Percentiles rank a stretch among this genome's conserved stretches.
These are phyloP conservation scores for Acanthamoeba quina DNA, from an alignment of 208 protist genomes.

Conservation along the genomic window DNA sequence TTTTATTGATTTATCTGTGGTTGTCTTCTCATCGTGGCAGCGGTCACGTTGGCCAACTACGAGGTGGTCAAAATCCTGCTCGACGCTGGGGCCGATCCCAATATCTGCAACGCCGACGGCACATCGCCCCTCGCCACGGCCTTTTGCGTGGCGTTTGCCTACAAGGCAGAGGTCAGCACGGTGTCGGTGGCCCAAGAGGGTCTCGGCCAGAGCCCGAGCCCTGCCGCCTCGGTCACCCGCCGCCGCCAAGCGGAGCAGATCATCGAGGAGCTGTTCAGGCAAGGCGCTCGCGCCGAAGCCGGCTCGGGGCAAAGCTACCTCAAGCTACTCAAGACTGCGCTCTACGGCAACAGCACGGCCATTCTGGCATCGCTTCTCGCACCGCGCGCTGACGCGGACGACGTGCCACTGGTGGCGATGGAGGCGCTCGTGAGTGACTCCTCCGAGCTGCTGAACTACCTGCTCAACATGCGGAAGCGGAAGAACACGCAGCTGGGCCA, in stretches of 20 bases:
- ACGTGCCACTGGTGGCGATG: not conserved
- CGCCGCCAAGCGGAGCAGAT: constrained; percentile 2
- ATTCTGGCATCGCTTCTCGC: constrained; percentile 1
- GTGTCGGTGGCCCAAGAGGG: not conserved
- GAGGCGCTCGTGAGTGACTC: not conserved
- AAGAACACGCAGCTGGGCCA: not conserved
- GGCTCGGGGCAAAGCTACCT: not conserved
- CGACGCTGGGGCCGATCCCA: constrained; percentile 41
- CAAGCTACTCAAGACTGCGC: constrained; percentile 48
- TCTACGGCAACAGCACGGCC: constrained; percentile 44
- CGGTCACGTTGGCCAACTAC: constrained; percentile 45
- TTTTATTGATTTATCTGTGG: not conserved
- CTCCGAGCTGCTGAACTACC: constrained; percentile 13
- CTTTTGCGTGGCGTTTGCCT: constrained; percentile 52
- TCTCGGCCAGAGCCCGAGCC: not conserved
- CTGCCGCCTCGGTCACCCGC: not conserved
- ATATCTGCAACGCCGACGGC: constrained; percentile 25
- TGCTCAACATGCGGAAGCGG: constrained; percentile 48
- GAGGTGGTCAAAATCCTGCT: constrained; percentile 53
- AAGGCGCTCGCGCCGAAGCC: not conserved
- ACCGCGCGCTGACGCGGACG: not conserved
- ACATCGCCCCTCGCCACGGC: constrained; percentile 10
- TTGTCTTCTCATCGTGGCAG: not conserved
- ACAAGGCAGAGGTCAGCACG: not conserved
- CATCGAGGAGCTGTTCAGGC: not conserved